Evolutionary conservation across 129 eudicot genomes (phyloP), one percentile per base, ranked within the genome.

Genomic region (Lonicera japonica): DNA sequence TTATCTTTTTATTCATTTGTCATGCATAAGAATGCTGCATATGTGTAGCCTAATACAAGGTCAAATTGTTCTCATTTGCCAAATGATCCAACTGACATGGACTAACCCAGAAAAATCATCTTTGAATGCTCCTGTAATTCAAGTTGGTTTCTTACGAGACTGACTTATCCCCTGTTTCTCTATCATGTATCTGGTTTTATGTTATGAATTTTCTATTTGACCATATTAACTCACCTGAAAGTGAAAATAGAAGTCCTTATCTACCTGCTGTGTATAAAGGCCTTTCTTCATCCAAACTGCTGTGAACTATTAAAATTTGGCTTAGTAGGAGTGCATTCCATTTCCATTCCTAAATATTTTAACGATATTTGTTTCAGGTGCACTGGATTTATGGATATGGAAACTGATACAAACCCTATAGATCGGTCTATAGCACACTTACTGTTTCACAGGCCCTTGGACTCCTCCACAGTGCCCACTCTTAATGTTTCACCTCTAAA

Each of bases 381-480:
- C 60, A 57, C 66, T 48, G 83, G 95, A 40, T 82, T 71, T 64
- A 69, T 80, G 82, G 96, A 91, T 71, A 80, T 91, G 65, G 98
- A 92, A 73, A 80, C 95, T 3, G 83, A 84, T 63, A 92, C 98
- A 17, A 92, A 92, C 65, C 96, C 98, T 45, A 80, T 92, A 58
- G 98, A 92, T 70, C 95, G 98, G 15, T 87, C 96, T 18, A 67
- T 92, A 54, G 98, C 98, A 25, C 98, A 92, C 79, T 70, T 92
- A 40, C 53, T 92, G 70, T 92, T 92, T 65, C 91, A 92, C 36
- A 82, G 95, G 70, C 95, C 98, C 38, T 72, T 88, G 52, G 95
- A 87, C 73, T 61, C 86, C 17, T 66, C 72, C 29, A 74, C 61
- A 11, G 17, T 57, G 62, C 73, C 88, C 56, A 36, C 80, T 65